phyloP scores from a whole-genome alignment of 257 asterid genomes.

The Apocynum venetum region DNA sequence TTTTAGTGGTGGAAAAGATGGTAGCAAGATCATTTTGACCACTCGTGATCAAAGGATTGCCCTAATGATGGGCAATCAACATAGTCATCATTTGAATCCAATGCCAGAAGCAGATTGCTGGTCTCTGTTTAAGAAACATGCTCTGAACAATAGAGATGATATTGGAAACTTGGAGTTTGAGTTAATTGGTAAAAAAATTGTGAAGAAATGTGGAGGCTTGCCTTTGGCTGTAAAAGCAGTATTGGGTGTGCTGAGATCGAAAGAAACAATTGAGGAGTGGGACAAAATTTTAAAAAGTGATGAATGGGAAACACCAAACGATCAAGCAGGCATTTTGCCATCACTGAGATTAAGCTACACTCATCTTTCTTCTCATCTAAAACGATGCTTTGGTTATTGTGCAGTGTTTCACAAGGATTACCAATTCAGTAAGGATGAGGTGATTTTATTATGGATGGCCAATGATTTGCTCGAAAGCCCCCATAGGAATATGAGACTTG shows the following conservation, averaged over 20 bases:
- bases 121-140: constrained; percentile 27
- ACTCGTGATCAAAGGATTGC: constrained; percentile 44
- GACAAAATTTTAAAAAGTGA: constrained; percentile 35
- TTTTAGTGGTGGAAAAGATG: constrained; percentile 34
- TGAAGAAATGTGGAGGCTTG: constrained; percentile 48
- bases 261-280: constrained; percentile 43
- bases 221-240: constrained; percentile 47
- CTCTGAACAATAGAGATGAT: constrained; percentile 28
- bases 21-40: constrained; percentile 42
- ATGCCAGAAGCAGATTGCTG: constrained; percentile 26
- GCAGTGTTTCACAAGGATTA: constrained; percentile 47
- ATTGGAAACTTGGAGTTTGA: constrained; percentile 27
- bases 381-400: constrained; percentile 58
- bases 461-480: constrained; percentile 38
- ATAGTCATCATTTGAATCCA: constrained; percentile 28
- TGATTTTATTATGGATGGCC: constrained; percentile 53
- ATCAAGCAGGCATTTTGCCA: constrained; percentile 39
- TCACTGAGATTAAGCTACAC: constrained; percentile 42
- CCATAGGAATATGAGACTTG: constrained; percentile 21
- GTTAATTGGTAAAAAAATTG: constrained; percentile 40
- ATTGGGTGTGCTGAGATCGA: constrained; percentile 40
- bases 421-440: constrained; percentile 38
- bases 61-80: constrained; percentile 23
- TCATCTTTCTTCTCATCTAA: constrained; percentile 41
- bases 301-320: constrained; percentile 45